A percentile compares a stretch with the other conserved stretches of the same genome.
phyloP scores from a whole-genome alignment of 2,329 filamentous ascomycete genomes.

The Huntiella decipiens region DNA sequence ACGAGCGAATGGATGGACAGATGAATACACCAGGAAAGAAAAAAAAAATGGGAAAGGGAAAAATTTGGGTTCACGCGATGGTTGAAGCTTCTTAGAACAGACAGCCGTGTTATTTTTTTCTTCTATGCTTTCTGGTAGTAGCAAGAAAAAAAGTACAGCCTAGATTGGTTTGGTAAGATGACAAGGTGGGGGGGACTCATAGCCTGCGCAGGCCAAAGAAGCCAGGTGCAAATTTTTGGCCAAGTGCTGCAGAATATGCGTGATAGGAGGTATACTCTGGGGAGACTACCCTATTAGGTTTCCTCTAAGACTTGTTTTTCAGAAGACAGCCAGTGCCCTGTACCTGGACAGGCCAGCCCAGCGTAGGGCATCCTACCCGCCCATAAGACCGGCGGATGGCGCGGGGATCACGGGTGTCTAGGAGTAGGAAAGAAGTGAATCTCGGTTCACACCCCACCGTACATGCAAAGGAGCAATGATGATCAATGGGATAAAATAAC shows the following conservation, averaged over 20 bases:
- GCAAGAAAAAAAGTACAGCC: neutral
- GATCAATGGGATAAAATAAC: too few species aligned
- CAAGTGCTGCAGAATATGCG: too few species aligned
- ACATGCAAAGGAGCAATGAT: too few species aligned
- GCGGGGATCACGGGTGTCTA: too few species aligned
- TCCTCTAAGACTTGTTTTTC: neutral
- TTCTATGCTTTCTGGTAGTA: neutral
- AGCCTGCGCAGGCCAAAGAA: neutral
- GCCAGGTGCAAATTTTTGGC: neutral
- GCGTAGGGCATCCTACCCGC: too few species aligned
- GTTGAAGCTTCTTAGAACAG: slow-evolving; percentile 1
- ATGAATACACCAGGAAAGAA: neutral
- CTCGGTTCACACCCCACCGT: too few species aligned
- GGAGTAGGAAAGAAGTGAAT: too few species aligned
- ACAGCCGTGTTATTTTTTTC: slow-evolving; percentile 4
- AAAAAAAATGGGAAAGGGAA: slow-evolving; percentile 2
- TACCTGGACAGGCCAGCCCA: neutral
- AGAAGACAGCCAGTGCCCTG: neutral
- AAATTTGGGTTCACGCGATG: neutral
- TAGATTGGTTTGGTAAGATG: neutral
- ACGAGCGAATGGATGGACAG: neutral
- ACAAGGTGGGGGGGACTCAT: neutral
- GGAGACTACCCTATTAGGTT: neutral
- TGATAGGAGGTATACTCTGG: too few species aligned
- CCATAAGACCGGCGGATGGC: too few species aligned